Conservation (phyloP, 331 rosid genomes). For the Spiraea crenata region DNA sequence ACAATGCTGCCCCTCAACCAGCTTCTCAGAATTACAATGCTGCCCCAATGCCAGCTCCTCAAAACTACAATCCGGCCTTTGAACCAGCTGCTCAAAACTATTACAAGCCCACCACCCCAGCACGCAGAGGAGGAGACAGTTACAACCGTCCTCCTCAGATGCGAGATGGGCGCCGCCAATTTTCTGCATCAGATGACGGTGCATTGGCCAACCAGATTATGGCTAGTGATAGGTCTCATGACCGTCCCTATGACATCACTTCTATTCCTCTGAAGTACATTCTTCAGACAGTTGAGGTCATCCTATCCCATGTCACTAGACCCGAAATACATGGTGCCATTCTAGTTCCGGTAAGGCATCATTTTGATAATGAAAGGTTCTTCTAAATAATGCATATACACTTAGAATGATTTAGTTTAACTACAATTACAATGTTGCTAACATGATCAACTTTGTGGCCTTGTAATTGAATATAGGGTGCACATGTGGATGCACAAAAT, state of each 20-base stretch:
- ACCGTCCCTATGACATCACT: constrained; percentile 12
- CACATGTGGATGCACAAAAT: neutral
- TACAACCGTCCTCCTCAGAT: neutral
- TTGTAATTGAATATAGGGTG: neutral
- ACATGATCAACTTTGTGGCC: neutral
- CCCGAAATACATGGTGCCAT: neutral
- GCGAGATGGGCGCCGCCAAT: constrained; percentile 12
- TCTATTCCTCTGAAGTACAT: constrained; percentile 16
- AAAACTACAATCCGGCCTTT: neutral
- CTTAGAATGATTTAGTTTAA: no score
- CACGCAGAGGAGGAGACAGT: constrained; percentile 3
- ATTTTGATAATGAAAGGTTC: no score
- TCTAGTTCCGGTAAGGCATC: neutral
- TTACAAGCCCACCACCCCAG: neutral
- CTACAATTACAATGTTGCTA: neutral
- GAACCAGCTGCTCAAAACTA: constrained; percentile 9
- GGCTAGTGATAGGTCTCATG: constrained; percentile 16
- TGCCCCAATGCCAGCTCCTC: neutral
- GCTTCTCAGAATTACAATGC: neutral
- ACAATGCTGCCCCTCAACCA: neutral
- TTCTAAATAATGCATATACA: no score
- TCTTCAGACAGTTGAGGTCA: constrained; percentile 24
- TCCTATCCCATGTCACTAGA: constrained; percentile 18
- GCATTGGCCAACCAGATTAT: constrained; percentile 20
- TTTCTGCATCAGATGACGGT: constrained; percentile 19